Evolutionary conservation across 2,329 filamentous ascomycete species (phyloP).

Genomic region (Trichoderma aggressivum): DNA sequence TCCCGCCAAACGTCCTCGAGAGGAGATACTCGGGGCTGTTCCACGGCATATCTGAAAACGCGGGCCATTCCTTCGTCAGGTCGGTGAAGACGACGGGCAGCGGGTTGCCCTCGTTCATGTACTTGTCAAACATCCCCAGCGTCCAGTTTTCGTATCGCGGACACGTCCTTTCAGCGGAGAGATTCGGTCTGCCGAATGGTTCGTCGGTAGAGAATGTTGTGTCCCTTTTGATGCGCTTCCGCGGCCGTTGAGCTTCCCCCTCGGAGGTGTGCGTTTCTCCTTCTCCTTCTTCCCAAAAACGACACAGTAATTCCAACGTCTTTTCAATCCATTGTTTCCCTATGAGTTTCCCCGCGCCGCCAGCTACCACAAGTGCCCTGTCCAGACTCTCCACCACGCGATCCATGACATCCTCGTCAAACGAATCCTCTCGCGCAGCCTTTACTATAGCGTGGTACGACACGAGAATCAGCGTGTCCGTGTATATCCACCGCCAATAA

Average conservation of each 20-base stretch:
- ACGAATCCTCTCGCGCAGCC: background rate
- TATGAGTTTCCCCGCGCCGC: conserved; percentile 53
- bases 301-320: conserved; percentile 44
- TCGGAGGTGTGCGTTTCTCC: no score
- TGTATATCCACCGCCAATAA: conserved; percentile 69
- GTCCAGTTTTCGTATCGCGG: conserved; percentile 41
- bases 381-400: conserved; percentile 66
- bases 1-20: conserved; percentile 68
- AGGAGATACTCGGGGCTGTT: conserved; percentile 69
- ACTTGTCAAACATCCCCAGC: conserved; percentile 58
- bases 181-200: conserved; percentile 28
- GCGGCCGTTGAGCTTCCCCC: conserved; percentile 20
- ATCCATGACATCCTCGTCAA: conserved; percentile 39
- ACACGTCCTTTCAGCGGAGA: conserved; percentile 27
- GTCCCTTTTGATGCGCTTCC: conserved; percentile 23
- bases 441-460: conserved; percentile 42
- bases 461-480: conserved; percentile 65
- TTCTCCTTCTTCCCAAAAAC: conserved; percentile 22
- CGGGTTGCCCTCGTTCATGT: conserved; percentile 51
- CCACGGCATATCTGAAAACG: conserved; percentile 67
- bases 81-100: conserved; percentile 68
- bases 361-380: conserved; percentile 71
- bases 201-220: conserved; percentile 29
- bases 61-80: conserved; percentile 69
- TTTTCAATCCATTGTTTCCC: conserved; percentile 50